A percentile compares a stretch with the other conserved stretches of the same genome.
Conservation (phyloP, 2,329 filamentous ascomycete genomes). For the Cadophora luteo-olivacea region DNA sequence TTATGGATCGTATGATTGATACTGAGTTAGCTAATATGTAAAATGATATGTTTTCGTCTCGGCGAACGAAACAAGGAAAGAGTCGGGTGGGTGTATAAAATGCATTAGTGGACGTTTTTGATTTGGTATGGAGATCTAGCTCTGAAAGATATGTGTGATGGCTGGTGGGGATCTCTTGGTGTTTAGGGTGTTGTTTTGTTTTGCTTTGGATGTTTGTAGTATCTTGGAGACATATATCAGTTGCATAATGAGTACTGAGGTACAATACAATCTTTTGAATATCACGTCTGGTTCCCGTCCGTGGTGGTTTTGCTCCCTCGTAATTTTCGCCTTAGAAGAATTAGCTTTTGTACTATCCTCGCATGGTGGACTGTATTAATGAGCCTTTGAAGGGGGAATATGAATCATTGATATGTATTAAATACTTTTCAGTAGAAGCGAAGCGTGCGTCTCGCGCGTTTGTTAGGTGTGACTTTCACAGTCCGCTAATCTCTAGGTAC, state of each 20-base stretch:
- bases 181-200: slow-evolving; percentile 14
- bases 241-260: slow-evolving; percentile 23
- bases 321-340: too few relatives aligned
- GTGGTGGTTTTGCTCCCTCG: neutral
- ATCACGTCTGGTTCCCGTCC: neutral
- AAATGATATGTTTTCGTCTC: slow-evolving; percentile 6
- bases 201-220: neutral
- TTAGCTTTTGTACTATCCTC: too few relatives aligned
- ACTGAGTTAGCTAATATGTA: slow-evolving; percentile 93
- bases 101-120: slow-evolving; percentile 7
- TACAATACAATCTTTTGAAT: slow-evolving; percentile 22
- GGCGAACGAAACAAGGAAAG: slow-evolving; percentile 5
- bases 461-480: too few relatives aligned
- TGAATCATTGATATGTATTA: too few relatives aligned
- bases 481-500: too few relatives aligned
- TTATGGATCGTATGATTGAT: slow-evolving; percentile 94
- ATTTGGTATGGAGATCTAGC: neutral
- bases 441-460: too few relatives aligned
- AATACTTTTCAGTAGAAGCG: too few relatives aligned
- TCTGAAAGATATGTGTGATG: slow-evolving; percentile 4
- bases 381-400: too few relatives aligned
- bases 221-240: slow-evolving; percentile 8
- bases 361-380: too few relatives aligned
- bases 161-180: slow-evolving; percentile 11
- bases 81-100: slow-evolving; percentile 1